Evolutionary conservation across 805 yeast species (phyloP), one percentile per base, ranked within the genome.

Genomic region (Saccharomycopsis sp.): DNA sequence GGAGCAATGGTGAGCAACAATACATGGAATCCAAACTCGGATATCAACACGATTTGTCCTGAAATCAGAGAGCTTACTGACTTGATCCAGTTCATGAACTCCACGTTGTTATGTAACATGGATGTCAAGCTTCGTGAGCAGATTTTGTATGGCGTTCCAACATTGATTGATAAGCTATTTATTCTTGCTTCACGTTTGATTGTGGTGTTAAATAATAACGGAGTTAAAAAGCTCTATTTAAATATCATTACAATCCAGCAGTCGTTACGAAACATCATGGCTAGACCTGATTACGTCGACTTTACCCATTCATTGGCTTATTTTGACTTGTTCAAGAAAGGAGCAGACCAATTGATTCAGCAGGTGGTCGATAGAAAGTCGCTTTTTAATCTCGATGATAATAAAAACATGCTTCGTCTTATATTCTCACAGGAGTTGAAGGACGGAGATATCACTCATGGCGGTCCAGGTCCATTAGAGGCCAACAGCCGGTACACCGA

Each of bases 181-280:
- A 78, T 87, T 3, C 69, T 69, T 35, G 86, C 83, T 20, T 78
- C 87, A 2, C 72, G 73, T 24, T 70, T 78, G 56, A 73, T 87
- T 7, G 69, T 69, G 20, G 76, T 74, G 53, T 73, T 85, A 64
- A 85, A 84, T 67, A 71, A 72, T 19, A 76, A 78, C 61, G 92
- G 93, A 38, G 75, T 85, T 57, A 78, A 80, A 64, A 78, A 81
- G 63, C 72, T 87, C 61, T 72, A 81, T 59, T 73, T 82, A 64
- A 86, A 86, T 67, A 81, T 87, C 20, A 75, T 82, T 56, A 83
- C 86, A 0, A 70, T 86, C 50, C 90, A 85, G 70, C 92, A 86
- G 67, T 80, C 84, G 79, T 75, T 87, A 58, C 77, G 87, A 60
- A 82, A 80, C 60, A 76, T 86, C 38, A 77, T 81, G 67, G 67